Base-by-base conservation (phyloP, 2,329 filamentous ascomycete species). In the Zymoseptoria pseudotritici region DNA sequence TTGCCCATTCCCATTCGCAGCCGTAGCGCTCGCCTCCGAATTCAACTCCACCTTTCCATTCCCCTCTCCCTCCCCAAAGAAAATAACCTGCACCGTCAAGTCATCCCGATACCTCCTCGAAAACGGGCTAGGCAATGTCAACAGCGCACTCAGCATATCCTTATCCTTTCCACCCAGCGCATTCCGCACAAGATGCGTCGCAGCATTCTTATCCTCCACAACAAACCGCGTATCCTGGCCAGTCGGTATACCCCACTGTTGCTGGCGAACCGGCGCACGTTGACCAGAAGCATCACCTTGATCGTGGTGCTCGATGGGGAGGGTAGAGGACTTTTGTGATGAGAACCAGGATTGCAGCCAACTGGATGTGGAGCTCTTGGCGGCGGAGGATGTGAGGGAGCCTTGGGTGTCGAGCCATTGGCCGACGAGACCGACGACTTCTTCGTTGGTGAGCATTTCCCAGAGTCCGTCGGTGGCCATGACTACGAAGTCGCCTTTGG, bases 381-480 rank as follows among this genome's bases (percentile, higher is more conserved):
- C 57, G 2, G 69, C 51, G 21, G 53, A 53, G 0, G 53, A 46
- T 13, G 50, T 50, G 36, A 46, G 13, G 11, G 64, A 63, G 42
- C 79, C 78, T 72, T 97, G 89, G 21, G 84, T 85, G 74, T 99
- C 94, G 54, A 99, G 85, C 94, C 94, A 99, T 74, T 96, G 91
- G 17, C 93, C 95, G 4, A 99, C 94, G 2, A 99, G 84, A 0
- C 94, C 94, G 55, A 99, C 89, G 1, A 97, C 94, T 78, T 99
- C 94, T 72, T 99, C 94, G 70, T 97, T 99, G 54, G 91, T 97
- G 63, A 99, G 82, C 94, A 97, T 97, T 77, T 99, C 94, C 94
- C 94, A 99, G 0, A 99, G 82, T 3, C 94, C 94, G 72, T 99
- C 94, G 0, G 94, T 97, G 21, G 94, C 94, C 81, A 99, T 87